Evolutionary conservation across 352 stramenopile species (phyloP), one percentile per base, ranked within the genome.

Genomic region (Lagenidium giganteum): DNA sequence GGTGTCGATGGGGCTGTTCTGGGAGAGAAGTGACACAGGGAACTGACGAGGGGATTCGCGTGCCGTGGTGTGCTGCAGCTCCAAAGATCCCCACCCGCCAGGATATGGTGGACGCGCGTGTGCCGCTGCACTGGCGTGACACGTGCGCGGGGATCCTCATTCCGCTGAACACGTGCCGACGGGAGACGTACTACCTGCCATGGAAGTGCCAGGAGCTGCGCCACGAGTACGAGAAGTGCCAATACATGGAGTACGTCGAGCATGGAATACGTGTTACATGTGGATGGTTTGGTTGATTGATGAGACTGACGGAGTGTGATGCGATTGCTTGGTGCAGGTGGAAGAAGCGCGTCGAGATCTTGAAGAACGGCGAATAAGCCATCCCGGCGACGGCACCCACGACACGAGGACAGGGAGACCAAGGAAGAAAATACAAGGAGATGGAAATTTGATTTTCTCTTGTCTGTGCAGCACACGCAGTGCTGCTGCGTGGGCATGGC

Each of bases 221-320:
- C 64, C 96, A 99, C 72, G 96, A 89, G 23, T 99, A 98, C 69
- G 96, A 99, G 70, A 97, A 98, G 70, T 99, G 96, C 73, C 81
- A 98, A 79, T 98, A 99, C 68, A 85, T 94, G 53, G 87, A 97
- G 76, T 88, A 24, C 39, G 51, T 54, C n/a, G 5, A 9, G 32
- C 25, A 32, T 18, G 8, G 34, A 52, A 26, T 8, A 12, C 16
- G 12, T 23, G n/a, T 26, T 9, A n/a, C n/a, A n/a, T n/a, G n/a
- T n/a, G n/a, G n/a, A n/a, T n/a, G n/a, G n/a, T n/a, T n/a, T n/a
- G n/a, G n/a, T 27, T 40, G 14, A 16, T 6, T 9, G 14, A 5
- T 23, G 17, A 4, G 14, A 27, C 30, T 64, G 25, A 42, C 16
- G 17, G 9, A 18, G 13, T 36, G 47, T 12, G 27, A 16, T 9